Evolutionary conservation across 2,329 filamentous ascomycete species (phyloP), one percentile per base, ranked within the genome.

Genomic region (Pezicula radicicola): DNA sequence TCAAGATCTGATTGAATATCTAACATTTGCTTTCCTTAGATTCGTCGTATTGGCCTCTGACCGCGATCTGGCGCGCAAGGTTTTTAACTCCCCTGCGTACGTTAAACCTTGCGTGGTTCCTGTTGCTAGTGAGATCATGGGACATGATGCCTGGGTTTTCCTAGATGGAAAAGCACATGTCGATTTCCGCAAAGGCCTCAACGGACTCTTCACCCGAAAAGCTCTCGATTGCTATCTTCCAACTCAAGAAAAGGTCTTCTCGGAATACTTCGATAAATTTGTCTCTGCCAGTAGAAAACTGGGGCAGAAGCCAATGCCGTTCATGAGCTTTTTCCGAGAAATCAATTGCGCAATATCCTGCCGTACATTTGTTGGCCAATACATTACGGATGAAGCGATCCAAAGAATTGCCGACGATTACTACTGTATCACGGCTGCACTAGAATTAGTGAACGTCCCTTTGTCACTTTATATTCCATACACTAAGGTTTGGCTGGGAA

Each of bases 371-470:
- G 87, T 91, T 44, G 88, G 89, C 21, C 80, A 90, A 70, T 91
- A 91, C 73, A 89, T 91, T 69, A 82, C 81, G 8, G 80, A 89
- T 41, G 80, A 83, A 54, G 79, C 81, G 4, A 81, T 92, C 52
- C 85, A 88, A 73, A 85, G 79, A 67, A 88, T 92, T 52, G 85
- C 88, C 16, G 83, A 91, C 63, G 88, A 92, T 69, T 92, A 88
- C 68, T 91, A 90, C 68, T 76, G 84, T 54, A 87, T 88, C 61
- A 92, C 88, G 4, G 88, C 84, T 19, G 88, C 89, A 0, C 78
- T 92, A 41, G 88, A 92, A 68, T 78, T 92, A 19, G 88, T 92
- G 73, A 91, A 91, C 70, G 83, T 91, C 62, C 88, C 88, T 3
- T 51, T 76, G 0, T 75, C 72, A 0, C 82, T 91, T 63, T 89